Percentiles rank a stretch among this genome's conserved stretches.
These are phyloP conservation scores for Zea luxurians DNA, from an alignment of 176 grass and related monocot genomes.

Conservation along the genomic window DNA sequence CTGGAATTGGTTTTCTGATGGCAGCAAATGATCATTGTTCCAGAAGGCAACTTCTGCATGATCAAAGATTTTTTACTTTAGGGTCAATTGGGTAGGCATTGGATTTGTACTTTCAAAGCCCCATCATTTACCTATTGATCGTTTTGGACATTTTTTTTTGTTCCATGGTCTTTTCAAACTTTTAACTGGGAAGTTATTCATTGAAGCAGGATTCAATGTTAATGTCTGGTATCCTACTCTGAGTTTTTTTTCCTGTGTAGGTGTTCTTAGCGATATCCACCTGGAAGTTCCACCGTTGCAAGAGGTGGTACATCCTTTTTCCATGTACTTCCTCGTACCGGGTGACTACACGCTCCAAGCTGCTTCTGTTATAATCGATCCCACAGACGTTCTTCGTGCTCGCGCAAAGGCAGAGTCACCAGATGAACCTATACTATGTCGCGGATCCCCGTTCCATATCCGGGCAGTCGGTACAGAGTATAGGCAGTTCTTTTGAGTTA, in stretches of 20 bases:
- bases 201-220: not conserved
- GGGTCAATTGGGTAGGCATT: not conserved
- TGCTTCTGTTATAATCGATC: constrained; percentile 74
- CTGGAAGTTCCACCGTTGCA: constrained; percentile 83
- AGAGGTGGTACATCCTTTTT: constrained; percentile 82
- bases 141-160: not conserved
- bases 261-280: constrained; percentile 73
- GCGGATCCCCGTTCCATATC: constrained; percentile 80
- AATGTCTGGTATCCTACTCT: constrained; percentile 17
- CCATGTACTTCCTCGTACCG: constrained; percentile 86
- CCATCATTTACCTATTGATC: not conserved
- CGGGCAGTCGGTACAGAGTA: constrained; percentile 61
- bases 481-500: constrained; percentile 39
- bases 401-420: constrained; percentile 68
- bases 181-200: not conserved
- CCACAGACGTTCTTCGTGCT: constrained; percentile 80
- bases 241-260: constrained; percentile 39
- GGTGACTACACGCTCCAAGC: constrained; percentile 87
- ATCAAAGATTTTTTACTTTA: not conserved
- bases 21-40: not conserved
- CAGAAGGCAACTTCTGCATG: not conserved
- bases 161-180: not conserved
- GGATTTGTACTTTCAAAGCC: not conserved
- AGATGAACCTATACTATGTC: constrained; percentile 88
- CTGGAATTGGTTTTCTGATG: constrained; percentile 1